Evolutionary conservation across 2,329 filamentous ascomycete genomes (phyloP).

Genomic region (Aspergillus tanneri): DNA sequence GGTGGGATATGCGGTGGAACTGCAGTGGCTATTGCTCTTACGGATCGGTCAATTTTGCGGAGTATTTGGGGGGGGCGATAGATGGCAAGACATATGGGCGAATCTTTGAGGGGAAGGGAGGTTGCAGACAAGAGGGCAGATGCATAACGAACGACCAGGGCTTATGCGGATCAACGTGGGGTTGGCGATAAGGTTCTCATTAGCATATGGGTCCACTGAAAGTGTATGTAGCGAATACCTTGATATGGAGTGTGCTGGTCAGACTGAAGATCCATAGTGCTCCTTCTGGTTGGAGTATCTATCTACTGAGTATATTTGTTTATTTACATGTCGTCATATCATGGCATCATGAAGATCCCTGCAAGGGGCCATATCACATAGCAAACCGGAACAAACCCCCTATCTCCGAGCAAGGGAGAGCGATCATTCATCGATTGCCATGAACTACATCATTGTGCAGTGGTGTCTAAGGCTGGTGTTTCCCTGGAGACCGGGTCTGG

Average conservation of each 20-base stretch:
- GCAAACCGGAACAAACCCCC: background rate
- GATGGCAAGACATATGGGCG: too few species aligned
- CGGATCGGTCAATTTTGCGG: conserved; percentile 16
- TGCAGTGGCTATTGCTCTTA: conserved; percentile 42
- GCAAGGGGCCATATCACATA: too few species aligned
- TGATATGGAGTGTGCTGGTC: too few species aligned
- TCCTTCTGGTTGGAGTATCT: too few species aligned
- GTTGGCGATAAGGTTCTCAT: too few species aligned
- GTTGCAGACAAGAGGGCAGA: background rate
- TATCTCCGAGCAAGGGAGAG: background rate
- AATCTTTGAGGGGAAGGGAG: background rate
- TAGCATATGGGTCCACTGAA: too few species aligned
- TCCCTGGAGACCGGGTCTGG: background rate
- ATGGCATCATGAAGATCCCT: background rate
- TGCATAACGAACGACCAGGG: too few species aligned
- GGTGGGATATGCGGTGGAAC: conserved; percentile 51
- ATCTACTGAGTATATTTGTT: too few species aligned
- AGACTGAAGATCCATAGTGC: too few species aligned
- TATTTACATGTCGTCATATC: conserved; percentile 1
- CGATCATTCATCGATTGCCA: background rate
- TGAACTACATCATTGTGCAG: background rate
- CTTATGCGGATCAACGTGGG: background rate
- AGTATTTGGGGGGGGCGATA: conserved; percentile 17
- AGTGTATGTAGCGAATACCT: too few species aligned
- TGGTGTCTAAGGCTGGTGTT: background rate